A percentile compares a stretch with the other conserved stretches of the same genome.
Evolutionary conservation across 345 rosid species (phyloP).

Genomic region (Physaria fendleri): DNA sequence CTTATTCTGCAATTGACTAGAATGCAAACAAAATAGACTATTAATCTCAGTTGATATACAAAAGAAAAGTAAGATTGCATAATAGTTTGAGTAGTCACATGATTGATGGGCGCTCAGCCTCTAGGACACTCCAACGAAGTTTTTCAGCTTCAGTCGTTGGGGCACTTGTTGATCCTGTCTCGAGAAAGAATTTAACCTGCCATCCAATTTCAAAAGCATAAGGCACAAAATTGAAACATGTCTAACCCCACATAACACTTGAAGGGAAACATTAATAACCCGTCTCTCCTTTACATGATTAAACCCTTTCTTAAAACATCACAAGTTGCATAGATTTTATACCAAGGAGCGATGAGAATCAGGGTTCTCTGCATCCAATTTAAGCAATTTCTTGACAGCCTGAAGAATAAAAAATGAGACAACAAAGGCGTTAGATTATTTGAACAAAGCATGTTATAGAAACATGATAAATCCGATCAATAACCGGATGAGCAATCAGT

Average conservation of each 20-base stretch:
- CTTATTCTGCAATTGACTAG: slow-evolving; percentile 75
- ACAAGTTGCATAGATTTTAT: slow-evolving; percentile 17
- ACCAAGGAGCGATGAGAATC: slow-evolving; percentile 92
- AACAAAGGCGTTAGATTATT: too few relatives aligned
- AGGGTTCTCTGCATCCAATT: slow-evolving; percentile 81
- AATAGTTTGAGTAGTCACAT: slow-evolving; percentile 40
- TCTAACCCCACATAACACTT: not conserved
- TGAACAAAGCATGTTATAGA: too few relatives aligned
- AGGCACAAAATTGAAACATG: not conserved
- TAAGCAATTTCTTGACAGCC: slow-evolving; percentile 86
- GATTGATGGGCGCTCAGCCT: slow-evolving; percentile 82
- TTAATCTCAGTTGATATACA: not conserved
- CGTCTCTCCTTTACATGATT: not conserved
- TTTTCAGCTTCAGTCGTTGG: slow-evolving; percentile 68
- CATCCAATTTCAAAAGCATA: slow-evolving; percentile 14
- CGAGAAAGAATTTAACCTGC: slow-evolving; percentile 84
- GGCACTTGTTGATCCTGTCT: slow-evolving; percentile 50
- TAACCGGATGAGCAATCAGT: too few relatives aligned
- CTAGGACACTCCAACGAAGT: slow-evolving; percentile 82
- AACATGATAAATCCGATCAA: too few relatives aligned
- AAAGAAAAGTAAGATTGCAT: not conserved
- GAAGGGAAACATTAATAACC: not conserved
- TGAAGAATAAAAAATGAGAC: too few relatives aligned
- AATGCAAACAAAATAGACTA: slow-evolving; percentile 11
- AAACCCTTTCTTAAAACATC: slow-evolving; percentile 11